phyloP scores from a whole-genome alignment of 257 asterid genomes.

The Coffea canephora region DNA sequence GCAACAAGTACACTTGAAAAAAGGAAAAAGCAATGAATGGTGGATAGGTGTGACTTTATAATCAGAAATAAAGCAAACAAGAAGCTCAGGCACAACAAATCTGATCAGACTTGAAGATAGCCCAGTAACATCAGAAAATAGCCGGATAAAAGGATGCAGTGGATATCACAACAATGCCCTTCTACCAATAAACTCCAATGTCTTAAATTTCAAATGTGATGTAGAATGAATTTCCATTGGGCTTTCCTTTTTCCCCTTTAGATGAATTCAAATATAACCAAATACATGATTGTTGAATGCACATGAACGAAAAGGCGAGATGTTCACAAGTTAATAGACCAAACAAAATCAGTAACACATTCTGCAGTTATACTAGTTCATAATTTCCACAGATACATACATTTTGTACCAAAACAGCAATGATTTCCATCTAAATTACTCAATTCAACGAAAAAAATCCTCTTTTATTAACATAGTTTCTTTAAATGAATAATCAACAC shows the following conservation, averaged over 20 bases:
- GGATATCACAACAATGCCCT: neutral
- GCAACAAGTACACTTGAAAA: neutral
- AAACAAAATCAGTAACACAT: neutral
- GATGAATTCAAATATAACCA: neutral
- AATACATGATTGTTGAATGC: neutral
- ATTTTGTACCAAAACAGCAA: neutral
- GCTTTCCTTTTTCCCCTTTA: neutral
- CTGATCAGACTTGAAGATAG: neutral
- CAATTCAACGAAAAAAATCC: neutral
- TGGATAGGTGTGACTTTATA: neutral
- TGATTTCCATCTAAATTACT: no score
- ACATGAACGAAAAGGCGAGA: neutral
- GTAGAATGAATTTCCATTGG: neutral
- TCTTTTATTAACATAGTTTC: neutral
- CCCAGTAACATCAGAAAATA: neutral
- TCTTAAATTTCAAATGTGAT: constrained; percentile 2
- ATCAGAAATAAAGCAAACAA: neutral
- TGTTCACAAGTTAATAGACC: neutral
- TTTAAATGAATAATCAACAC: neutral
- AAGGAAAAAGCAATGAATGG: neutral
- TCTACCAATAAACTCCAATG: neutral
- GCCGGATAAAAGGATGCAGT: neutral
- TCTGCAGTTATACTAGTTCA: neutral
- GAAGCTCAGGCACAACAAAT: neutral
- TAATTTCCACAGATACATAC: neutral